Evolutionary conservation across 139 green algal species (phyloP).

Genomic region (Edaphochlamys debaryana): DNA sequence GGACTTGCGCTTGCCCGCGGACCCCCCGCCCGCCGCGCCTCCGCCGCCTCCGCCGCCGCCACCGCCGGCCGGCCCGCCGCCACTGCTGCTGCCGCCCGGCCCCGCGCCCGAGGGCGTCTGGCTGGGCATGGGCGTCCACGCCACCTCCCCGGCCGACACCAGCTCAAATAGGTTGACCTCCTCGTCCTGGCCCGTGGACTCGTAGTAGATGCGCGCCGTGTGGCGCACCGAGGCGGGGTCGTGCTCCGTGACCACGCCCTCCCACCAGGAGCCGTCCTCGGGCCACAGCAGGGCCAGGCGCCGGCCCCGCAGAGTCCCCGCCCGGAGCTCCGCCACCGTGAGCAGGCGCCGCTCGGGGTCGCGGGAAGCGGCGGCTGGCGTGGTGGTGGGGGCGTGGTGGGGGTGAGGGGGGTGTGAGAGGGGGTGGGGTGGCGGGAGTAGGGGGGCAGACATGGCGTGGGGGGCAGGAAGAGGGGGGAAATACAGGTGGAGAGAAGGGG

Average conservation of each 20-base stretch:
- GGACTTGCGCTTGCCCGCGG: slow-evolving; percentile 9
- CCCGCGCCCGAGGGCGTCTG: background rate
- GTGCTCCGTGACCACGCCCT: slow-evolving; percentile 27
- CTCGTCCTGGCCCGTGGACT: slow-evolving; percentile 36
- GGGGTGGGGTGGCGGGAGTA: no score
- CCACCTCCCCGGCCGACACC: slow-evolving; percentile 32
- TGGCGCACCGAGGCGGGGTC: background rate
- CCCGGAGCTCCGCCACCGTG: slow-evolving; percentile 8
- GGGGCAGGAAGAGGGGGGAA: no score
- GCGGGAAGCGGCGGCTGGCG: background rate
- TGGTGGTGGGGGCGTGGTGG: background rate
- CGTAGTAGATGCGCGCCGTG: slow-evolving; percentile 28
- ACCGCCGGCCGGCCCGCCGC: background rate
- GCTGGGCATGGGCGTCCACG: background rate
- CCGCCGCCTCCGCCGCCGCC: background rate
- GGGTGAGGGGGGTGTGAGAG: background rate
- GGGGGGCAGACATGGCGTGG: no score
- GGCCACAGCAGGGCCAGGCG: slow-evolving; percentile 35
- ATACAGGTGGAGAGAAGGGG: no score
- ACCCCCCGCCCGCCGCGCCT: background rate
- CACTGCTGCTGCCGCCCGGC: background rate
- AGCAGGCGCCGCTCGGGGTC: background rate
- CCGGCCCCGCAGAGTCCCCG: slow-evolving; percentile 7
- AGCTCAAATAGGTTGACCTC: slow-evolving; percentile 27
- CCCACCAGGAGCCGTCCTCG: slow-evolving; percentile 40